Conservation (phyloP, 768 basidiomycete species). For the Xerocomus potaroensis region DNA sequence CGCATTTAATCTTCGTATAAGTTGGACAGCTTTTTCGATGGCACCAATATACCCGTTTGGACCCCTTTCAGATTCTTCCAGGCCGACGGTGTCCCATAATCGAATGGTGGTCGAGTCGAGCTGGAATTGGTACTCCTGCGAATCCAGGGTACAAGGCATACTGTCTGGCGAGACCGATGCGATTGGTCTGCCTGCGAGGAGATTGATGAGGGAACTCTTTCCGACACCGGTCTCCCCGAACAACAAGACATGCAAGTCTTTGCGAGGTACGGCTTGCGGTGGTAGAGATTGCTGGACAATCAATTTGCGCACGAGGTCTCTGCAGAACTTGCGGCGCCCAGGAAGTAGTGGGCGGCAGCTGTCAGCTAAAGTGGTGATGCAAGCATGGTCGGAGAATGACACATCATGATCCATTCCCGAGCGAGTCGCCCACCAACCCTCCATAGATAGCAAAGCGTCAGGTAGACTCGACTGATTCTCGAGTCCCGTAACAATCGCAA, state of each 20-base stretch:
- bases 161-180: constrained; percentile 25
- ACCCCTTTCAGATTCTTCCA: constrained; percentile 22
- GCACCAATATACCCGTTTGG: constrained; percentile 20
- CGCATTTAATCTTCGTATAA: constrained; percentile 28
- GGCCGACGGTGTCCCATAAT: constrained; percentile 33
- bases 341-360: constrained; percentile 10
- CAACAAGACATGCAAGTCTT: constrained; percentile 33
- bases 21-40: constrained; percentile 23
- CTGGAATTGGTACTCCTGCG: constrained; percentile 23
- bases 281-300: constrained; percentile 18
- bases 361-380: constrained; percentile 21
- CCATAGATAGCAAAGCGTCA: constrained; percentile 22
- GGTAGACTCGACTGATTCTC: not conserved
- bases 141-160: constrained; percentile 29
- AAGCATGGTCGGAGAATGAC: too few relatives aligned
- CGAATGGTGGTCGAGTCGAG: constrained; percentile 18
- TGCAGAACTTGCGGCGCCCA: constrained; percentile 21
- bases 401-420: constrained; percentile 2
- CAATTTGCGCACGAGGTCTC: constrained; percentile 21
- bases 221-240: constrained; percentile 40
- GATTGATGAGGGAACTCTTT: constrained; percentile 34
- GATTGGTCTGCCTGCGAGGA: constrained; percentile 32
- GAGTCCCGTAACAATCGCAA: constrained; percentile 26
- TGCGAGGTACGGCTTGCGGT: constrained; percentile 15
- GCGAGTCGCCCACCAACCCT: constrained; percentile 21